These are phyloP conservation scores for Boechera retrofracta DNA, from an alignment of 345 rosid species.

Conservation along the genomic window DNA sequence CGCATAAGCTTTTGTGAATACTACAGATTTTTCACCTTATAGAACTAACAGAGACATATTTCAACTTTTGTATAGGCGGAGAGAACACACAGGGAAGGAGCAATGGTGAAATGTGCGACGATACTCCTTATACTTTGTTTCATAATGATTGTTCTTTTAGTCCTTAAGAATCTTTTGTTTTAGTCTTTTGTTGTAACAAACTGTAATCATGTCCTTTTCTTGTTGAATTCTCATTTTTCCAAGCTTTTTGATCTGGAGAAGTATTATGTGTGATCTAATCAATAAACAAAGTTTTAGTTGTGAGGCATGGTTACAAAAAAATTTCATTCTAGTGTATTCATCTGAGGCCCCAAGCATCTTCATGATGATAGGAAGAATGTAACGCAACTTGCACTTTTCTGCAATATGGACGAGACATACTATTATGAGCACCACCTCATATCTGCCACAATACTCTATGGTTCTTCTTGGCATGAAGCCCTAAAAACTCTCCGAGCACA, in stretches of 20 bases:
- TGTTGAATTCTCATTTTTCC: constrained; percentile 4
- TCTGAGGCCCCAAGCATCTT: background rate
- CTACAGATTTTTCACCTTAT: background rate
- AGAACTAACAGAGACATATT: background rate
- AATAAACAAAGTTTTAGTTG: no score
- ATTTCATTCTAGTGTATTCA: background rate
- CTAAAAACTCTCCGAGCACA: background rate
- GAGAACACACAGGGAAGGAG: constrained; percentile 82
- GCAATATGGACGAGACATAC: background rate
- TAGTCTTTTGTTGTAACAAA: constrained; percentile 41
- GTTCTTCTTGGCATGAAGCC: background rate
- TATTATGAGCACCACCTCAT: background rate
- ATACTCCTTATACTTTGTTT: constrained; percentile 83
- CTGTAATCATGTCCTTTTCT: background rate
- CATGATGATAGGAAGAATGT: background rate
- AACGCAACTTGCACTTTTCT: background rate
- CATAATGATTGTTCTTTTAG: constrained; percentile 79
- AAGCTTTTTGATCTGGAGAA: background rate
- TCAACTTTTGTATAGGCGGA: constrained; percentile 67
- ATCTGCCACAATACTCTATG: background rate
- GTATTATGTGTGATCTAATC: background rate
- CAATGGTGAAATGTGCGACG: constrained; percentile 90
- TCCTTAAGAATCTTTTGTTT: constrained; percentile 70
- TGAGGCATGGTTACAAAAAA: no score
- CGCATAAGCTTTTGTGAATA: background rate